These are phyloP conservation scores for Colletotrichum neosansevieriae DNA, from an alignment of 2,329 filamentous ascomycete genomes.

Conservation along the genomic window DNA sequence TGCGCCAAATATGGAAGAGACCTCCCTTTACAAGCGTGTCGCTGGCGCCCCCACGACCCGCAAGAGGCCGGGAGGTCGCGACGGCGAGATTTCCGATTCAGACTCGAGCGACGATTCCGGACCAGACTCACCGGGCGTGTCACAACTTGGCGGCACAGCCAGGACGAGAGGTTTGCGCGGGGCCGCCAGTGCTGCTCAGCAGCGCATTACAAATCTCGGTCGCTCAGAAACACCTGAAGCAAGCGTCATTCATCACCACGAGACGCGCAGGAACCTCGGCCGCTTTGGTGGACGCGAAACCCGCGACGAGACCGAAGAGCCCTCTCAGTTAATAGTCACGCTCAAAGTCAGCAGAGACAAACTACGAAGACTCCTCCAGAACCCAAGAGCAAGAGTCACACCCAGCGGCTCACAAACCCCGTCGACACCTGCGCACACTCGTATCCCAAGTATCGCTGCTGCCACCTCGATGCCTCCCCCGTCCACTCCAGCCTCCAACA, in stretches of 20 bases:
- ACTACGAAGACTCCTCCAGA: constrained; percentile 74
- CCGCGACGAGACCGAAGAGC: constrained; percentile 85
- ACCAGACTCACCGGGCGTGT: constrained; percentile 85
- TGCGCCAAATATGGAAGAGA: constrained; percentile 83
- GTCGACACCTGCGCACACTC: constrained; percentile 46
- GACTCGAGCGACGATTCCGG: constrained; percentile 91
- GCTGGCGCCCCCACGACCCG: constrained; percentile 68
- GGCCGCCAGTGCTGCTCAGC: constrained; percentile 86
- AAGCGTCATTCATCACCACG: constrained; percentile 69
- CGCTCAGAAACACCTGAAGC: constrained; percentile 93
- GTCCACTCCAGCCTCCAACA: constrained; percentile 50
- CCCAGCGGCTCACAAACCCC: constrained; percentile 49
- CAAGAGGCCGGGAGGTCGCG: constrained; percentile 67
- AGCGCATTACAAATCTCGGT: constrained; percentile 84
- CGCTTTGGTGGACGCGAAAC: constrained; percentile 69
- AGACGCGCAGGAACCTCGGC: constrained; percentile 74
- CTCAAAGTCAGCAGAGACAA: constrained; percentile 80
- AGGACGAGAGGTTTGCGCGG: constrained; percentile 90
- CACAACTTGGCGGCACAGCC: constrained; percentile 80
- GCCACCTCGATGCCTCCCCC: constrained; percentile 52
- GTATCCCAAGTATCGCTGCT: constrained; percentile 47
- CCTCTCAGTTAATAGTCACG: constrained; percentile 77
- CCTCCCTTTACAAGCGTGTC: constrained; percentile 85
- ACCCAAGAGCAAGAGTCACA: constrained; percentile 50
- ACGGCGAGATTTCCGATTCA: constrained; percentile 85